These are phyloP conservation scores for Cercospora zeae-maydis DNA, from an alignment of 2,329 filamentous ascomycete genomes.

Conservation along the genomic window DNA sequence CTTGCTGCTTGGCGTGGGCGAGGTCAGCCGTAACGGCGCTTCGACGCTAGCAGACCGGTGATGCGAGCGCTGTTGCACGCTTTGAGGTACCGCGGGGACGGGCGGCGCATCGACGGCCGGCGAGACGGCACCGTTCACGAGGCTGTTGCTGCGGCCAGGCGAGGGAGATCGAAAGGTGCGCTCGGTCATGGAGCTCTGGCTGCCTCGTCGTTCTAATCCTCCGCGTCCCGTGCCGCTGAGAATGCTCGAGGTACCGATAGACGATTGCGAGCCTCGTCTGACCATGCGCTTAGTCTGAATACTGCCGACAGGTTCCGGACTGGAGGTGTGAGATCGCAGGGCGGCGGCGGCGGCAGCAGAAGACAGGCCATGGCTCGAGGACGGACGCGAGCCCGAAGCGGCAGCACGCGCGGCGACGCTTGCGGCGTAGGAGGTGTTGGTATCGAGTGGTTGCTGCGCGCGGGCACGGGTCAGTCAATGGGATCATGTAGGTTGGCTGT, in stretches of 20 bases:
- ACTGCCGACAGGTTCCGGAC: slow-evolving; percentile 74
- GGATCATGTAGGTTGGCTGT: not conserved
- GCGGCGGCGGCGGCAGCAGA: slow-evolving; percentile 84
- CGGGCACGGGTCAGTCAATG: slow-evolving; percentile 1
- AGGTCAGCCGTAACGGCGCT: slow-evolving; percentile 45
- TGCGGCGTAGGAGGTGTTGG: slow-evolving; percentile 46
- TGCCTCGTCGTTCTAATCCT: slow-evolving; percentile 61
- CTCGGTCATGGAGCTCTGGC: slow-evolving; percentile 80
- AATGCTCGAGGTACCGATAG: slow-evolving; percentile 52
- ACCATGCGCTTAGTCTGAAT: slow-evolving; percentile 83
- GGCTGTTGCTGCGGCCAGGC: slow-evolving; percentile 45
- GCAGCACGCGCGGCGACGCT: slow-evolving; percentile 71
- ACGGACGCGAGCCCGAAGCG: slow-evolving; percentile 69
- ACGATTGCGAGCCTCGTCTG: slow-evolving; percentile 70
- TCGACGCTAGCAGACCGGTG: slow-evolving; percentile 52
- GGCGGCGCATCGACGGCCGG: slow-evolving; percentile 56
- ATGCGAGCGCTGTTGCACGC: slow-evolving; percentile 29
- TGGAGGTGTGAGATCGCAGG: slow-evolving; percentile 70
- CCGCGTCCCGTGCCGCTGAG: slow-evolving; percentile 36
- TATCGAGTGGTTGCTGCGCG: slow-evolving; percentile 9
- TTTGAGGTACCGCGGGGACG: slow-evolving; percentile 63
- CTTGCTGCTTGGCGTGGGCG: slow-evolving; percentile 37
- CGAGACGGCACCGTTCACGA: slow-evolving; percentile 27
- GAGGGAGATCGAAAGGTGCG: slow-evolving; percentile 82
- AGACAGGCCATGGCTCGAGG: slow-evolving; percentile 66